Evolutionary conservation across 768 basidiomycete genomes (phyloP), one percentile per base, ranked within the genome.

Genomic region (Rhodosporidiobolus odoratus): DNA sequence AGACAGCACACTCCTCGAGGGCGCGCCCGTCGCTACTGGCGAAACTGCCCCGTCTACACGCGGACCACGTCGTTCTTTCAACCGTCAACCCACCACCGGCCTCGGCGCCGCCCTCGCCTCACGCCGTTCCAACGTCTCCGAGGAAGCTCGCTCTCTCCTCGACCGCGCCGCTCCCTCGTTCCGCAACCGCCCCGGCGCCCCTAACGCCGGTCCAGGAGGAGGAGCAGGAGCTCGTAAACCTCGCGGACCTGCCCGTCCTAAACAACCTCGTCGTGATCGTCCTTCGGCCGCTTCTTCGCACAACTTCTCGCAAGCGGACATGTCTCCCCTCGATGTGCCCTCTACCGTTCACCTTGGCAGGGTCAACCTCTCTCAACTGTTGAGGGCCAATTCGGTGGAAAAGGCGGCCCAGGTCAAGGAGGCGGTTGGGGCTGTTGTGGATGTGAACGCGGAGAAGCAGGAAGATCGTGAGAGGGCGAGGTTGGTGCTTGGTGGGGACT

Each of bases 401-500:
- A 65, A 53, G 27, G 34, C 60, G 41, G 30, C 62, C 23, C 30
- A 65, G 54, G 64, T 59, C 30, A 66, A 59, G 48, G 48, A 10
- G 21, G 40, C 58, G n/a, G 63, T 69, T 47, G 58, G 48, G 6
- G n/a, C 6, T 16, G n/a, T n/a, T 45, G 45, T 48, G 56, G 43
- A 54, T 52, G 69, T 38, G 53, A 40, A 70, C 34, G 53, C 69
- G 30, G 43, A 62, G 30, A 32, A 61, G 38, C 52, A 43, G 43
- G 40, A 56, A 32, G 64, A 54, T 12, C 50, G 69, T 30, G 64
- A 61, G n/a, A 43, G 37, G 16, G 59, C 69, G 34, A 47, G 64
- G 43, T 48, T 58, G 53, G 59, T 70, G 7, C 37, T 70, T 10
- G 65, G 25, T 4, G 69, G 69, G 1, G 69, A 70, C 60, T 70